Conservation (phyloP, 257 asterid species). For the Misopates orontium region DNA sequence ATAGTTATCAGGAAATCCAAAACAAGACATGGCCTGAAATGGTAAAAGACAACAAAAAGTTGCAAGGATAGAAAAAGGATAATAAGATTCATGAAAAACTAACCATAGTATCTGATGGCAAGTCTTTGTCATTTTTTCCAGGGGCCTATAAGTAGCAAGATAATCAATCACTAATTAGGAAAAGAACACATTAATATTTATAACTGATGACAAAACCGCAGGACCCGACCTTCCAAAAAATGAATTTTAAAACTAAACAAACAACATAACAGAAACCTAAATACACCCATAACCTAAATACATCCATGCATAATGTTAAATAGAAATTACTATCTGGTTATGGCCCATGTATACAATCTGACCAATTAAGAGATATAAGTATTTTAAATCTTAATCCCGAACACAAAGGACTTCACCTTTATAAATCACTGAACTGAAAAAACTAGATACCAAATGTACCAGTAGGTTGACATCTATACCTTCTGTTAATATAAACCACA, state of each 20-base stretch:
- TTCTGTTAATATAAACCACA: too few species aligned
- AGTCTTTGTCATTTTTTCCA: conserved; percentile 92
- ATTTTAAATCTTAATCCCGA: too few species aligned
- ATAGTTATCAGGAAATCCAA: background rate
- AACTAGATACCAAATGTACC: too few species aligned
- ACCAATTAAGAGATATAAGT: too few species aligned
- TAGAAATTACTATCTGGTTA: background rate
- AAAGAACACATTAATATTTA: background rate
- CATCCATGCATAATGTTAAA: background rate
- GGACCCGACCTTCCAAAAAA: conserved; percentile 15
- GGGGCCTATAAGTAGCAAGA: conserved; percentile 68
- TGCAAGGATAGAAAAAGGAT: conserved; percentile 11
- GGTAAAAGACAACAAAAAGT: conserved; percentile 2
- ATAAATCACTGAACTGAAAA: too few species aligned
- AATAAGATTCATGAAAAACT: conserved; percentile 29
- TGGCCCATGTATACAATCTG: background rate
- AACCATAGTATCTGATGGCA: conserved; percentile 85
- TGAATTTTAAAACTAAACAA: conserved; percentile 8
- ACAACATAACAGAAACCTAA: conserved; percentile 2
- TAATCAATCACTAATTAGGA: conserved; percentile 23
- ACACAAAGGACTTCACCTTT: too few species aligned
- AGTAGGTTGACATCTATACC: too few species aligned
- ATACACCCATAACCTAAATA: conserved; percentile 4
- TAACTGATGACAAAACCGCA: conserved; percentile 4
- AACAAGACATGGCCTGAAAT: background rate